Base-by-base conservation (phyloP, 805 yeast species). In the Metschnikowia santaceciliae region DNA sequence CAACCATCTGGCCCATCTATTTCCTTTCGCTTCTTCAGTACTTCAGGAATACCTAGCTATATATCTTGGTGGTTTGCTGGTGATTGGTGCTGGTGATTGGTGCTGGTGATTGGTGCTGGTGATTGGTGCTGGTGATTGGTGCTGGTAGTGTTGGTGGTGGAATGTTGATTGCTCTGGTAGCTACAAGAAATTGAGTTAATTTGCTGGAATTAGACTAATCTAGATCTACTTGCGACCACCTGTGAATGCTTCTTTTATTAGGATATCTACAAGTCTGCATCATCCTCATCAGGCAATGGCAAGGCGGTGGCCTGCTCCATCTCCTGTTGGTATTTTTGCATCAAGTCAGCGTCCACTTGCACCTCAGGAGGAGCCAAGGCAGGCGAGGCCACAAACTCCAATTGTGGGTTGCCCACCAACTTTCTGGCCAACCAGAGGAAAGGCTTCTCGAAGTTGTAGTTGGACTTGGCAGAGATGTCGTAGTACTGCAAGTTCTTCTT, bases 311-410 rank as follows among this genome's bases (percentile, higher is more conserved):
- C 99, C 79, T 88, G 95, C 74, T 90, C 97, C 96, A 94, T 92
- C 81, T 94, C 99, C 72, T 90, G 95, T 83, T 94, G 97, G 82
- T 94, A 94, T 80, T 92, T 91, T 79, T 84, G 87, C 97, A 94
- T 90, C 79, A 94, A 83, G 67, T 86, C 94, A 64, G 88, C 89
- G 71, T 94, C 99, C 67, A 94, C 97, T 71, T 85, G 87, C 64
- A 92, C 98, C 83, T 94, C 99, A 69, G 99, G 98, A 66, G 99
- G 99, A 69, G 97, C 97, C 76, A 94, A 84, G 61, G 99, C 99
- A 64, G 99, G 99, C 57, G 98, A 88, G 65, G 96, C 98, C 66
- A 95, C 99, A 69, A 94, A 94, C 80, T 94, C 99, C 69, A 94
- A 84, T 76, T 88, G 90, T 58, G 97, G 92, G 84, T 92, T 90